Conservation (phyloP, 176 grass and related monocot genomes). For the Hyparrhenia diplandra region DNA sequence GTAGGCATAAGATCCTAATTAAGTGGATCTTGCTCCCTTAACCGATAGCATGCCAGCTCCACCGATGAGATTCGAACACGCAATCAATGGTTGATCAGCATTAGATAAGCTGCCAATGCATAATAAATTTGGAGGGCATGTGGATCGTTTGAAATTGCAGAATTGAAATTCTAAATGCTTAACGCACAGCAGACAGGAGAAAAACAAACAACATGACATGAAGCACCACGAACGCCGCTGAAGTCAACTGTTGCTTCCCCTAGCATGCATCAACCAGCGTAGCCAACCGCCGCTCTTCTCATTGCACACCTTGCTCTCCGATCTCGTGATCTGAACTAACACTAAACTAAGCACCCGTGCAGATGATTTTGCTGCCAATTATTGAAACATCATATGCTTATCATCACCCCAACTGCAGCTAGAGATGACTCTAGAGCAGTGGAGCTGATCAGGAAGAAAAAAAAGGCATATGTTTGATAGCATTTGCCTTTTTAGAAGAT, state of each 20-base stretch:
- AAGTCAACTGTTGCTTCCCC: neutral
- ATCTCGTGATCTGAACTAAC: too few species aligned
- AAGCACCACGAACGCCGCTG: neutral
- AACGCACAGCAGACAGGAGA: neutral
- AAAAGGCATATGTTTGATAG: too few species aligned
- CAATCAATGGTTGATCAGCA: constrained; percentile 13
- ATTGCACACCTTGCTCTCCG: too few species aligned
- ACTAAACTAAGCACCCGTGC: too few species aligned
- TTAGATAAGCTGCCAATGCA: neutral
- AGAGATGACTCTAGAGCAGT: neutral
- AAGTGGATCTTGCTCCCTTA: constrained; percentile 32
- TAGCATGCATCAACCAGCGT: neutral
- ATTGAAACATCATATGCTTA: neutral
- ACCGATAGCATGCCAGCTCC: neutral
- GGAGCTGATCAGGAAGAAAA: neutral
- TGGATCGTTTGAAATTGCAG: constrained; percentile 2
- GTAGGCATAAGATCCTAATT: constrained; percentile 3
- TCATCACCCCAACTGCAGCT: neutral
- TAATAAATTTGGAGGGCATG: neutral
- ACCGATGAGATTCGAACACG: neutral
- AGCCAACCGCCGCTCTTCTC: too few species aligned
- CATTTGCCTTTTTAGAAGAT: too few species aligned
- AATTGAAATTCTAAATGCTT: neutral
- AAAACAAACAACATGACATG: neutral
- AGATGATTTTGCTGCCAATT: neutral